Conservation (phyloP, 345 rosid species). For the Arabidopsis arenosa region DNA sequence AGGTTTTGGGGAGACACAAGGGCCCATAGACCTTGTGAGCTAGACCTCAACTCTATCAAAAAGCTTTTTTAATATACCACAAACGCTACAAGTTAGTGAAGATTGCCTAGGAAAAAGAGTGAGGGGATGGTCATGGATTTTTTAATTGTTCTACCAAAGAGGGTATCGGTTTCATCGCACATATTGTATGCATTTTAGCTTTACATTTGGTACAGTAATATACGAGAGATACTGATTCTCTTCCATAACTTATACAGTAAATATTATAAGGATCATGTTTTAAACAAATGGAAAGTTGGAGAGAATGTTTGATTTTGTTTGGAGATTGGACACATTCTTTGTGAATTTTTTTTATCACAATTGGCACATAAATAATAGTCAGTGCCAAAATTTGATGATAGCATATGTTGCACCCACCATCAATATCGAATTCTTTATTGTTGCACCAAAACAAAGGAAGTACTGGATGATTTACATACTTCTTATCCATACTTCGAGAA, state of each 20-base stretch:
- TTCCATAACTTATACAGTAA: background rate
- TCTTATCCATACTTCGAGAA: background rate
- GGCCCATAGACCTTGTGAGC: no score
- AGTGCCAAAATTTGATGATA: background rate
- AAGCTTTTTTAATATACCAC: background rate
- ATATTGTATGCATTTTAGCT: background rate
- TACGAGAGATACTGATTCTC: background rate
- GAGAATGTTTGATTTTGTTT: conserved; percentile 4
- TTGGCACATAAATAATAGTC: background rate
- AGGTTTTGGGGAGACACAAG: no score
- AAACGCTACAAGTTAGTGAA: conserved; percentile 2
- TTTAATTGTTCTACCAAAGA: background rate
- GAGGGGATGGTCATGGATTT: conserved; percentile 7
- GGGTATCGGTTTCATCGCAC: background rate
- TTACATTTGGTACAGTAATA: conserved; percentile 5
- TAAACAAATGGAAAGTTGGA: background rate
- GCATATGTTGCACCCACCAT: background rate
- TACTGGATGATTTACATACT: background rate
- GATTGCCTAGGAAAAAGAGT: background rate
- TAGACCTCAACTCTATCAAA: no score
- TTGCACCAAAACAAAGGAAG: conserved; percentile 17
- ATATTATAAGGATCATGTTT: no score
- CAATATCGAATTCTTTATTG: background rate
- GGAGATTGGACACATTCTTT: conserved; percentile 23
- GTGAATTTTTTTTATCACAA: background rate